Conservation (phyloP, 192 early-diverging fungal genomes). For the Coemansia furcata region DNA sequence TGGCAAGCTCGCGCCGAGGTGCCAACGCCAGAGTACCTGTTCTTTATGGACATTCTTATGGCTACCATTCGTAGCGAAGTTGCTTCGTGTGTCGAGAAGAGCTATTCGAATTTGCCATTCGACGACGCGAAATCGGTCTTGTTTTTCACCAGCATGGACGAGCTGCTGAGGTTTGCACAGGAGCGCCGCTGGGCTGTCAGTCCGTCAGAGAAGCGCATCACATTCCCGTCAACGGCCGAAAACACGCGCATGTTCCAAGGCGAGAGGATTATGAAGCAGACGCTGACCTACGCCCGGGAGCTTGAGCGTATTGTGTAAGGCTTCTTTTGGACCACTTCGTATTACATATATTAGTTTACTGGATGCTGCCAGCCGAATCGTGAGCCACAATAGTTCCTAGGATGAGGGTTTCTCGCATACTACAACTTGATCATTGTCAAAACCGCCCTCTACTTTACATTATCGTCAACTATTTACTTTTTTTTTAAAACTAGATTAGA, state of each 20-base stretch:
- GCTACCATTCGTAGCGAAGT: conserved; percentile 93
- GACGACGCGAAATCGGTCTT: conserved; percentile 89
- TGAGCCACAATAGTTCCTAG: background rate
- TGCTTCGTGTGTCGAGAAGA: conserved; percentile 93
- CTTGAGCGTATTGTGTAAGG: conserved; percentile 91
- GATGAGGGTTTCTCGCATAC: background rate
- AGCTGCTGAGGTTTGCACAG: conserved; percentile 82
- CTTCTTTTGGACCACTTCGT: background rate
- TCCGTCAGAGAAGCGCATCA: conserved; percentile 74
- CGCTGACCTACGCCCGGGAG: conserved; percentile 88
- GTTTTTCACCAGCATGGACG: conserved; percentile 80
- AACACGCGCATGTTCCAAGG: conserved; percentile 73
- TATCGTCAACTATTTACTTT: background rate
- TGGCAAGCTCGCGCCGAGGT: conserved; percentile 89
- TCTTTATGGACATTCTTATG: conserved; percentile 95
- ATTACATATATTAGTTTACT: background rate
- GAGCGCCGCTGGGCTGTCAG: conserved; percentile 85
- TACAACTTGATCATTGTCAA: no score
- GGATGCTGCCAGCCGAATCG: background rate
- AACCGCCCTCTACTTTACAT: background rate
- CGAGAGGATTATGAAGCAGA: conserved; percentile 79
- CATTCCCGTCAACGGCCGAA: conserved; percentile 68
- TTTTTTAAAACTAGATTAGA: no score
- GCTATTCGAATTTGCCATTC: conserved; percentile 81
- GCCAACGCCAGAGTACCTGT: conserved; percentile 86